Conservation (phyloP, 2,329 filamentous ascomycete species). For the Ophiostoma novo-ulmi region DNA sequence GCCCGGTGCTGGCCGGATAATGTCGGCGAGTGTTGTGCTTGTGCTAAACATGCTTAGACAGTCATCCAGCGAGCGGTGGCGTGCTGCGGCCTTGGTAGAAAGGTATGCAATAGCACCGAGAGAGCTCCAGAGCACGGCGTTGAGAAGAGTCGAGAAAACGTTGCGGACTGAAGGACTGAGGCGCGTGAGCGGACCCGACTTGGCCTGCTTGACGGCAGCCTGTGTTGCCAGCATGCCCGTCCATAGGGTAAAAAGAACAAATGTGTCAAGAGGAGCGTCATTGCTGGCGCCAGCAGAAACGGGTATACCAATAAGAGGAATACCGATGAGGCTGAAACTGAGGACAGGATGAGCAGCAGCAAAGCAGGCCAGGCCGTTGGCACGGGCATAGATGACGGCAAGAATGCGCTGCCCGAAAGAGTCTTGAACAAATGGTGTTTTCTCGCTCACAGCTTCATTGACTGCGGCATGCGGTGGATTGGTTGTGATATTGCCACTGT, state of each 20-base stretch:
- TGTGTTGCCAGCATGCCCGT: slow-evolving; percentile 40
- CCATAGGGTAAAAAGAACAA: slow-evolving; percentile 48
- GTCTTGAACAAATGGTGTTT: too few species aligned
- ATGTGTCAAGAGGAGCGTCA: slow-evolving; percentile 42
- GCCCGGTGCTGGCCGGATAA: slow-evolving; percentile 25
- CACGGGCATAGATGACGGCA: background rate
- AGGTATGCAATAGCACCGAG: slow-evolving; percentile 43
- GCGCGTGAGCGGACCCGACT: background rate
- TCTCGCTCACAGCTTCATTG: background rate
- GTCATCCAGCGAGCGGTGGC: slow-evolving; percentile 24
- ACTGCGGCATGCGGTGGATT: background rate
- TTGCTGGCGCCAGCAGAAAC: slow-evolving; percentile 35
- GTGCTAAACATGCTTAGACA: slow-evolving; percentile 32
- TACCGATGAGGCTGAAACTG: slow-evolving; percentile 32
- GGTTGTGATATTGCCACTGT: background rate
- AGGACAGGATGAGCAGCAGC: slow-evolving; percentile 32
- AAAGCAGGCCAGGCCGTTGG: slow-evolving; percentile 5
- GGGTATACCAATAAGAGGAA: slow-evolving; percentile 40
- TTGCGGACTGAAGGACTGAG: slow-evolving; percentile 27
- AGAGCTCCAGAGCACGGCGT: slow-evolving; percentile 46
- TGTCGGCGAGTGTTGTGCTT: slow-evolving; percentile 32
- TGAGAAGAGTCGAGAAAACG: slow-evolving; percentile 40
- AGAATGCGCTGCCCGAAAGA: background rate
- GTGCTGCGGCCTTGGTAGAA: slow-evolving; percentile 36
- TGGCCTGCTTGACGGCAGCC: slow-evolving; percentile 33